Evolutionary conservation across 306 rosid species (phyloP), one percentile per base, ranked within the genome.

Genomic region (Acacia crassicarpa): DNA sequence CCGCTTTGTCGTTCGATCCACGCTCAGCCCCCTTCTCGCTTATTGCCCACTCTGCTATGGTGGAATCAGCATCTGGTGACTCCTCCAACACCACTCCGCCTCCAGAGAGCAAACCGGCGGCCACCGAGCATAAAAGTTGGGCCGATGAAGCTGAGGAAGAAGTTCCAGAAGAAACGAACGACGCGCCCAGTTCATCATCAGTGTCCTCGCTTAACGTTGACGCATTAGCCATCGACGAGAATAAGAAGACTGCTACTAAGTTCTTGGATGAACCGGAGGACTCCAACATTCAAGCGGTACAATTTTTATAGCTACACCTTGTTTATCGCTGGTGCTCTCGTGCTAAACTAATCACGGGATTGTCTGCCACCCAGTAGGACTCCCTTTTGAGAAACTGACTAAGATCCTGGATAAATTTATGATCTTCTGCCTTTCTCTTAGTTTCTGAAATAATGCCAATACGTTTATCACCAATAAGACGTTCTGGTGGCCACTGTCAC

Each of bases 181-280:
- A 78, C 2, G 65, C 76, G 13, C 75, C 87, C 2, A 74, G 20
- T 71, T 77, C 92, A 0, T 23, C 80, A 4, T 75, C 45, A 68
- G 15, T 46, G 15, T 76, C 83, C 20, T 81, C 91, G 35, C 80
- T 86, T 33, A 80, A 78, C 43, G 73, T 91, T 19, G 92, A 84
- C 41, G 75, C 23, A 1, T 83, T 95, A 72, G 67, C 87, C 23
- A 88, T 93, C 67, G 84, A 78, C 33, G 98, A 88, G 19, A 80
- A 78, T 27, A 79, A 83, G 46, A 80, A 82, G 25, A 19, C 80
- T 8, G 23, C 80, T 8, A 53, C 81, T 32, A 80, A 83, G 81
- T 53, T 86, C 25, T 88, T 93, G n/a, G 97, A 93, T 30, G 98
- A 95, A 9, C 98, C 97, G 17, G 92, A 89, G 0, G 98, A 95